These are phyloP conservation scores for Arabis hirsuta DNA, from an alignment of 345 rosid species.

Conservation along the genomic window DNA sequence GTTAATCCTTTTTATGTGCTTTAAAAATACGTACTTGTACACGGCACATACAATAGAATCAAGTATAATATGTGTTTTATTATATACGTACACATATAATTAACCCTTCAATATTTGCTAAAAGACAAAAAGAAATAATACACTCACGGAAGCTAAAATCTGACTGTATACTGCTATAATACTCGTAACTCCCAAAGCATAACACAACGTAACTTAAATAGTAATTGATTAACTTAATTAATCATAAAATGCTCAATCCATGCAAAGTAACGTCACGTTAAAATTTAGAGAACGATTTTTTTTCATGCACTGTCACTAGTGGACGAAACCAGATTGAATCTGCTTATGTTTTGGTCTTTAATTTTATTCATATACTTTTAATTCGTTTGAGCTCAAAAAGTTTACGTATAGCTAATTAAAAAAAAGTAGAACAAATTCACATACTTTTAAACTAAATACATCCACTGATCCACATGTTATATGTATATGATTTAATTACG, in stretches of 20 bases:
- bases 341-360: constrained; percentile 21
- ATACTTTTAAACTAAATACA: neutral
- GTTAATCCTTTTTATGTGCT: constrained; percentile 37
- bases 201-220: constrained; percentile 31
- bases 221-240: constrained; percentile 30
- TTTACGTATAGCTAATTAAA: neutral
- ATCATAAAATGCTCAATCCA: constrained; percentile 25
- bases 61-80: constrained; percentile 36
- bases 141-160: constrained; percentile 35
- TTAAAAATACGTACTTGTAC: constrained; percentile 31
- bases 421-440: neutral
- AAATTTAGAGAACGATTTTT: neutral
- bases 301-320: constrained; percentile 30
- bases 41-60: constrained; percentile 32
- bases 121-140: constrained; percentile 25
- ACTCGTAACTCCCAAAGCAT: constrained; percentile 31
- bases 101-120: constrained; percentile 35
- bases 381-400: neutral
- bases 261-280: constrained; percentile 39
- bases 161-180: constrained; percentile 31
- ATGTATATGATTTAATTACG: constrained; percentile 13
- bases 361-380: neutral
- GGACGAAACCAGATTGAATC: constrained; percentile 24
- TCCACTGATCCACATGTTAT: neutral
- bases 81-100: constrained; percentile 35